Evolutionary conservation across 257 asterid species (phyloP), one percentile per base, ranked within the genome.

Genomic region (Paulownia fortunei): DNA sequence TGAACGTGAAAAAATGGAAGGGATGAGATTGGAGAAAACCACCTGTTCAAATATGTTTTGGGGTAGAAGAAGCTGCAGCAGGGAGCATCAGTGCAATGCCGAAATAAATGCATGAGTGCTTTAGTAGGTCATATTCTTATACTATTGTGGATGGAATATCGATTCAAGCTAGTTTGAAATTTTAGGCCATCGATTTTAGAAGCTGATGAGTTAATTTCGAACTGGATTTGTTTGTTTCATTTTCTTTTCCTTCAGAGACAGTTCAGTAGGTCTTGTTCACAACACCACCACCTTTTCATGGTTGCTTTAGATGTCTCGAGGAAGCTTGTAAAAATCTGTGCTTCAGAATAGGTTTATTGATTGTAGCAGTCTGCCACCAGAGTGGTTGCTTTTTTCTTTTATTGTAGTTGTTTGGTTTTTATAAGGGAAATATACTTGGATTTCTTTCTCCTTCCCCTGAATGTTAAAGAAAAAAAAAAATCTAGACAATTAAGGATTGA

Each of bases 11-110:
- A 86, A 87, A 77, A 69, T 69, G 69, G 93, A 88, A 9, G 96
- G 91, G 15, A 63, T 86, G 84, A 86, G 97, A 76, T 73, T 89
- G 82, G 96, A 83, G 81, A 93, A 88, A 69, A 91, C 90, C 1
- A 92, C 93, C 0, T 95, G 99, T 77, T 89, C 99, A 23, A 85
- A 86, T 83, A 93, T 93, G 95, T 93, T 95, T 80, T 93, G 99
- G 98, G 92, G 98, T 24, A 83, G 99, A 84, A 84, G 99, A 81
- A 93, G 98, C 89, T 95, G 99, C 84, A 91, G 97, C 85, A 84
- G 99, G 81, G 99, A 93, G 87, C 74, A 91, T 81, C 99, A 89
- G 82, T 95, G 99, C 81, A 93, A 95, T 83, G 97, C 98, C 3
- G 99, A 95, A 72, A 95, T 93, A 60, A 95, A 93, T 69, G 92